phyloP scores from a whole-genome alignment of 805 yeast species.

The Cyberlindnera euphorbiiphila region DNA sequence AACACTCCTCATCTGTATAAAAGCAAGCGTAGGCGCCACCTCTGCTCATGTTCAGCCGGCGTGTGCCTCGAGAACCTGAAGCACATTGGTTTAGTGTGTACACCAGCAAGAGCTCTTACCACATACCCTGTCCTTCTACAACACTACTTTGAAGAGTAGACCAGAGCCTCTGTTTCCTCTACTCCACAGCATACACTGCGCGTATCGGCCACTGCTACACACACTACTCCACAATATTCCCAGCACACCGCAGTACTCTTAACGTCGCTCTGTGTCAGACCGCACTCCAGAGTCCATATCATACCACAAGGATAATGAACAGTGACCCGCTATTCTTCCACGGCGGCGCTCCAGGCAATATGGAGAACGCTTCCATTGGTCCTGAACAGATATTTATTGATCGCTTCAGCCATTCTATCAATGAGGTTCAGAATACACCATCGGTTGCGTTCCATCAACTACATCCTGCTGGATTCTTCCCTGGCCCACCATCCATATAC shows the following conservation, averaged over 20 bases:
- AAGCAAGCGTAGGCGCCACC: too few species aligned
- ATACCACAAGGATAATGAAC: slow-evolving; percentile 1
- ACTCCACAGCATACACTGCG: not conserved
- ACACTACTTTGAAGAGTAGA: too few species aligned
- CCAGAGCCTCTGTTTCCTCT: not conserved
- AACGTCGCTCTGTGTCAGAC: not conserved
- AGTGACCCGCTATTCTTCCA: slow-evolving; percentile 7
- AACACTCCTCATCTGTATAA: not conserved
- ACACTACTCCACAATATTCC: too few species aligned
- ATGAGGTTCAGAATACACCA: slow-evolving; percentile 4
- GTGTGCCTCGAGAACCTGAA: too few species aligned
- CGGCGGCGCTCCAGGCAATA: not conserved
- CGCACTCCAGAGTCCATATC: too few species aligned
- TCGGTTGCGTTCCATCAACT: slow-evolving; percentile 7
- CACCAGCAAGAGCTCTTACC: too few species aligned
- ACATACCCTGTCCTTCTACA: too few species aligned
- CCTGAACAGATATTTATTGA: slow-evolving; percentile 3
- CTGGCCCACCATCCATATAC: not conserved
- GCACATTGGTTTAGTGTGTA: too few species aligned
- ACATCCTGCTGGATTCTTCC: slow-evolving; percentile 1
- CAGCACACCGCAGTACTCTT: too few species aligned
- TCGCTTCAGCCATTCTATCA: not conserved
- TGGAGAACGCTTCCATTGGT: not conserved
- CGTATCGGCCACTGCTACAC: not conserved
- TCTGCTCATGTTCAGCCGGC: too few species aligned